Conservation (phyloP, 2,329 filamentous ascomycete genomes). For the Xylariaceae sp. region DNA sequence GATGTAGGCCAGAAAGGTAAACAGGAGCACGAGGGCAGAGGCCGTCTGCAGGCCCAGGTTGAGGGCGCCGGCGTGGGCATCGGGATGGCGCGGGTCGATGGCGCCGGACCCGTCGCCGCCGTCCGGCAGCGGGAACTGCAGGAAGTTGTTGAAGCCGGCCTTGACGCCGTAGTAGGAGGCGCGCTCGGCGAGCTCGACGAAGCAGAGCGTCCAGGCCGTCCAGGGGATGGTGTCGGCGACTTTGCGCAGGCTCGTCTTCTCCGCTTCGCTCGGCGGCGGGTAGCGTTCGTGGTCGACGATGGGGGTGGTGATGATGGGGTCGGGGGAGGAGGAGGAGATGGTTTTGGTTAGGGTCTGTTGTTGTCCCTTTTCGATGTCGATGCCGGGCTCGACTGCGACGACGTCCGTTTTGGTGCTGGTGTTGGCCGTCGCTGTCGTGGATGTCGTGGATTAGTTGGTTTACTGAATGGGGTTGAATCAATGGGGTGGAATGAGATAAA, state of each 20-base stretch:
- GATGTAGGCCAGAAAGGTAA: constrained; percentile 44
- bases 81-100: constrained; percentile 23
- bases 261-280: constrained; percentile 41
- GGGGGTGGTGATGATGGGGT: constrained; percentile 1
- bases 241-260: constrained; percentile 40
- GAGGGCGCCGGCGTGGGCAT: constrained; percentile 30
- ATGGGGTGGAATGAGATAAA: too few species aligned
- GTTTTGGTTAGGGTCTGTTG: too few species aligned
- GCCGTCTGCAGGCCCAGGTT: constrained; percentile 44
- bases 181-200: constrained; percentile 47
- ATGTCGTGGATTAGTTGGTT: too few species aligned
- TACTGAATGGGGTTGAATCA: too few species aligned
- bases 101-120: constrained; percentile 37
- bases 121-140: constrained; percentile 41
- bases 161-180: constrained; percentile 49
- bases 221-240: constrained; percentile 40
- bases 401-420: too few species aligned
- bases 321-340: not conserved
- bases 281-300: constrained; percentile 26
- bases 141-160: constrained; percentile 49
- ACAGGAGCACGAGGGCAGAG: constrained; percentile 41
- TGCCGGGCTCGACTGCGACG: constrained; percentile 6
- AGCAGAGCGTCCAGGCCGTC: constrained; percentile 42
- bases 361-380: constrained; percentile 2
- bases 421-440: too few species aligned